Conservation (phyloP, 2,329 filamentous ascomycete species). For the Zalaria sp. region DNA sequence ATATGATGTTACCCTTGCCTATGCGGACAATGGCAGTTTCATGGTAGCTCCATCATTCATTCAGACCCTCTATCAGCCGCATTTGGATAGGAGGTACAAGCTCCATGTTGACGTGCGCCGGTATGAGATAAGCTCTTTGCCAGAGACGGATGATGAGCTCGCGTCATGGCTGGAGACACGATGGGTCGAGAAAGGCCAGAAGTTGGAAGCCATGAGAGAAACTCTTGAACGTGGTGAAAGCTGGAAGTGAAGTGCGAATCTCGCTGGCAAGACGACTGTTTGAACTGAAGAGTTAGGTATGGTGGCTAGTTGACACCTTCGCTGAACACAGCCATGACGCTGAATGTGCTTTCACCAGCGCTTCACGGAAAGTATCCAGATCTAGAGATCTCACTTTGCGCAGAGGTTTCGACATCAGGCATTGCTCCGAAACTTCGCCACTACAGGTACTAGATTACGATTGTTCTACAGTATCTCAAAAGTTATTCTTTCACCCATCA, state of each 20-base stretch:
- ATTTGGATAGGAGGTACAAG: conserved; percentile 13
- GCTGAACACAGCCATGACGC: too few species aligned
- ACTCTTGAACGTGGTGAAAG: conserved; percentile 1
- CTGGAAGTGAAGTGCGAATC: neutral
- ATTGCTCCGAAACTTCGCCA: too few species aligned
- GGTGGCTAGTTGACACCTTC: too few species aligned
- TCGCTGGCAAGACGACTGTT: too few species aligned
- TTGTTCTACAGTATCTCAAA: too few species aligned
- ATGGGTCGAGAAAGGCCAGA: conserved; percentile 22
- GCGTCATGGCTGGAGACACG: conserved; percentile 20
- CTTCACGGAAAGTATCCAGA: too few species aligned
- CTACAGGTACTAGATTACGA: too few species aligned
- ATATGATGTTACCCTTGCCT: conserved; percentile 25
- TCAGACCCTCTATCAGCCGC: conserved; percentile 14
- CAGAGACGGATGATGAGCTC: conserved; percentile 15
- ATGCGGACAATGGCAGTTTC: conserved; percentile 15
- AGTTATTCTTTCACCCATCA: too few species aligned
- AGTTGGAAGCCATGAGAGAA: conserved; percentile 13
- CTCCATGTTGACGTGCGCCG: conserved; percentile 21
- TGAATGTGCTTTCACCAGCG: too few species aligned
- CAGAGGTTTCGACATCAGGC: too few species aligned
- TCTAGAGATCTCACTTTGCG: too few species aligned
- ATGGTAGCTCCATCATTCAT: conserved; percentile 18
- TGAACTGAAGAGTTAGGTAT: too few species aligned
- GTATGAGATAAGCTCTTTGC: conserved; percentile 15